Conservation (phyloP, 352 stramenopile species). For the Pythium pectinolyticum region DNA sequence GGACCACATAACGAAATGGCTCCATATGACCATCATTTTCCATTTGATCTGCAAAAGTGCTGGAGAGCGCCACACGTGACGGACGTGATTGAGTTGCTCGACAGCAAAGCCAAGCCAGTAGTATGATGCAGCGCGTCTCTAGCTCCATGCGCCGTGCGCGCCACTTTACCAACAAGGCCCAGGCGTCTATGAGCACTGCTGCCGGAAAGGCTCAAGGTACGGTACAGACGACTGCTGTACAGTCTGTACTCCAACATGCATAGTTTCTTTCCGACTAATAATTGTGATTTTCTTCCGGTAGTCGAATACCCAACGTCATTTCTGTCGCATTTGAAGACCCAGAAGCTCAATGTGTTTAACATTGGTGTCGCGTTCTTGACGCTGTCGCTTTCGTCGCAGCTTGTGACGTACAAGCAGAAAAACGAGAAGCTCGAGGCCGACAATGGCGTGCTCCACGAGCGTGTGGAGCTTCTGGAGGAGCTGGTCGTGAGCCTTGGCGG, state of each 20-base stretch:
- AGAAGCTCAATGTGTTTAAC: constrained; percentile 88
- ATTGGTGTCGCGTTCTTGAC: constrained; percentile 82
- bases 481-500: constrained; percentile 65
- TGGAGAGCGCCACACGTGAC: constrained; percentile 5
- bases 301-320: constrained; percentile 83
- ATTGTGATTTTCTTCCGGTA: background rate
- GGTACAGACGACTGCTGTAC: background rate
- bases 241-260: background rate
- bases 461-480: constrained; percentile 57
- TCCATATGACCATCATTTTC: constrained; percentile 13
- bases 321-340: constrained; percentile 67
- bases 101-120: background rate
- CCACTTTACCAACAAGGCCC: constrained; percentile 18
- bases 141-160: constrained; percentile 21
- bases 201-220: constrained; percentile 17
- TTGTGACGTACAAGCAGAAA: constrained; percentile 75
- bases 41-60: background rate
- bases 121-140: constrained; percentile 14
- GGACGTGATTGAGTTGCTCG: background rate
- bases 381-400: constrained; percentile 81
- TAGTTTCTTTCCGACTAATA: background rate
- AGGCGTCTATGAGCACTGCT: background rate
- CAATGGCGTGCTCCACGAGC: constrained; percentile 45
- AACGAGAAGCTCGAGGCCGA: constrained; percentile 40
- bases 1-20: constrained; percentile 14